Base-by-base conservation (phyloP, 2,329 filamentous ascomycete species). In the Chaetomium strumarium region DNA sequence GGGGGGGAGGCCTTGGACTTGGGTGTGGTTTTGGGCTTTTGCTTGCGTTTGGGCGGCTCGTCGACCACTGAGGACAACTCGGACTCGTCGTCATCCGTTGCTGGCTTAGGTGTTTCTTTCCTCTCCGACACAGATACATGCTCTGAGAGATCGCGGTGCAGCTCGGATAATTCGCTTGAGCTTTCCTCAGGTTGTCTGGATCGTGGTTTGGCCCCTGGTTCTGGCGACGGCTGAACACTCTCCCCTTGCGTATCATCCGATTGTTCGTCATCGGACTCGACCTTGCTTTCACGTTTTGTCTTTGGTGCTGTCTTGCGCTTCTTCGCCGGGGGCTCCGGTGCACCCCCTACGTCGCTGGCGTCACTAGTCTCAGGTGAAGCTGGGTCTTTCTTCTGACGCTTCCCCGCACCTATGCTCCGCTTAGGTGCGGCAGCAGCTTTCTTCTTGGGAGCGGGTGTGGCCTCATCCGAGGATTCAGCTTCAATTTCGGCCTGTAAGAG, bases 181-280 rank as follows among this genome's bases (percentile, higher is more conserved):
- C 14, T 43, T 76, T 74, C 19, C 75, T 19, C 60, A 54, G 14
- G 58, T 19, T 20, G 33, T 20, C 47, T 52, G 13, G 53, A 9
- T 5, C 17, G 37, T 12, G 11, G 30, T 19, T 46, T 48, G 9
- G 19, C 19, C 17, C 48, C 9, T 12, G 51, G 39, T 13, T 49
- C 45, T 12, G 37, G 10, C 1, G 45, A 3, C 11, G 42, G 30
- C 14, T 29, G 6, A 13, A 43, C 47, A 9, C 20, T 46, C 49
- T 88, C 85, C 63, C 78, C 84, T 43, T 84, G 79, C 0, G 58
- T 58, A 29, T 52, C 56, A 34, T 53, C 57, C 33, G 57, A 48
- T 2, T 66, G 52, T 50, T 63, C 58, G 11, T 52, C 47, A n/a
- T 56, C 50, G 13, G 53, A 57, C 9, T 42, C 5, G 3, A 42